Evolutionary conservation across 768 basidiomycete genomes (phyloP).

Genomic region (Collybiopsis confluens): DNA sequence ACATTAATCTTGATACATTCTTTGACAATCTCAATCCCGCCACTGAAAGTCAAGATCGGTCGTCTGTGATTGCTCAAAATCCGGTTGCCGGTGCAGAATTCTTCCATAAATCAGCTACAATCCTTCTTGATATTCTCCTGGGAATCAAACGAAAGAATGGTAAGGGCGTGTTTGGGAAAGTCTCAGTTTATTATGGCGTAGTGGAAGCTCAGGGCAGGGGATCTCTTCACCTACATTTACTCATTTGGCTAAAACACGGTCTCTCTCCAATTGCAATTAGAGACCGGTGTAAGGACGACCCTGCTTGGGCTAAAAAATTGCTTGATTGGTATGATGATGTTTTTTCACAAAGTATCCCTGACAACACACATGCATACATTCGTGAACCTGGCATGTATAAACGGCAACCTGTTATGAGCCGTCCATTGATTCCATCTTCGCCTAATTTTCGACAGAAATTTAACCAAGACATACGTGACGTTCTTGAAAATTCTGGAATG

Average conservation of each 20-base stretch:
- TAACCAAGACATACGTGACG: conserved; percentile 7
- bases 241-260: not conserved
- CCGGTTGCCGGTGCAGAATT: not conserved
- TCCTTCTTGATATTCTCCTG: not conserved
- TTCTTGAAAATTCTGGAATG: conserved; percentile 7
- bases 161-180: not conserved
- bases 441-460: not conserved
- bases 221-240: not conserved
- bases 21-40: conserved; percentile 6
- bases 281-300: too few species aligned
- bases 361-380: too few species aligned
- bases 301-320: too few species aligned
- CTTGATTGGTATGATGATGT: too few species aligned
- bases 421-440: too few species aligned
- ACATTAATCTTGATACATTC: conserved; percentile 15
- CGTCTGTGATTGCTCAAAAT: not conserved
- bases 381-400: too few species aligned
- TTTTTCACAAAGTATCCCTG: too few species aligned
- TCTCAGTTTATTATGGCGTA: not conserved
- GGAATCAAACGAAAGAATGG: not conserved
- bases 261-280: not conserved
- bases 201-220: not conserved
- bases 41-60: not conserved
- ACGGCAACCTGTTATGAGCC: too few species aligned
- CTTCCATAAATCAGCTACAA: not conserved